phyloP scores from a whole-genome alignment of 2,329 filamentous ascomycete genomes.

The Scedosporium apiospermum region DNA sequence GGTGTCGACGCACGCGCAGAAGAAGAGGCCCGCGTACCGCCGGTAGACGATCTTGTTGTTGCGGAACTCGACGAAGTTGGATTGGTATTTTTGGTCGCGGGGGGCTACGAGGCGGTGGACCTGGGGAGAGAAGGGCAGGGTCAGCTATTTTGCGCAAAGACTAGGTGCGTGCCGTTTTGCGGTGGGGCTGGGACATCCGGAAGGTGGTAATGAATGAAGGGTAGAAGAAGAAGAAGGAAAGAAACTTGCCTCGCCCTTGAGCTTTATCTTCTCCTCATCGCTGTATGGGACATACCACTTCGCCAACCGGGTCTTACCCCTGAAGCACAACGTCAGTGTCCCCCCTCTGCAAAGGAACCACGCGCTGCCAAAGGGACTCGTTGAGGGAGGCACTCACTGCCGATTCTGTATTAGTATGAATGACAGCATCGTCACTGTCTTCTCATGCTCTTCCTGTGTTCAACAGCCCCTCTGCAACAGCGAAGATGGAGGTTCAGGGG shows the following conservation, averaged over 20 bases:
- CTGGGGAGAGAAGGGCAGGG: conserved; percentile 28
- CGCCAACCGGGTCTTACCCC: conserved; percentile 94
- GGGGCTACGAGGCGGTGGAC: conserved; percentile 96
- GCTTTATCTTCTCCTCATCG: conserved; percentile 97
- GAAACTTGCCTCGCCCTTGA: conserved; percentile 79
- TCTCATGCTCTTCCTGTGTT: background rate
- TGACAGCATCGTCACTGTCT: conserved; percentile 48
- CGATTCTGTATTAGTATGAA: conserved; percentile 81
- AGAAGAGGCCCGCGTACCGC: conserved; percentile 95
- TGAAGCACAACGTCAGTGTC: conserved; percentile 23
- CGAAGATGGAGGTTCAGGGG: background rate
- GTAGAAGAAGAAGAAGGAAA: background rate
- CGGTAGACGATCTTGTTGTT: conserved; percentile 97
- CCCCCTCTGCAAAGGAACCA: background rate
- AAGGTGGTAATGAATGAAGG: background rate
- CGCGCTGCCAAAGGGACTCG: background rate
- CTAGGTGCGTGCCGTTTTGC: background rate
- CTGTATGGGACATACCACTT: conserved; percentile 99
- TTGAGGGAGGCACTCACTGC: conserved; percentile 41
- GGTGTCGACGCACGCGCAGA: conserved; percentile 97
- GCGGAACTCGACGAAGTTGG: conserved; percentile 96
- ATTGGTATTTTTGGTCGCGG: conserved; percentile 98
- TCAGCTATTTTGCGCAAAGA: background rate
- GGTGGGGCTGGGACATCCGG: background rate
- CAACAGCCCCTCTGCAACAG: background rate